Percentiles rank a stretch among this genome's conserved stretches.
These are phyloP conservation scores for Telfairia occidentalis DNA, from an alignment of 331 rosid genomes.

Conservation along the genomic window DNA sequence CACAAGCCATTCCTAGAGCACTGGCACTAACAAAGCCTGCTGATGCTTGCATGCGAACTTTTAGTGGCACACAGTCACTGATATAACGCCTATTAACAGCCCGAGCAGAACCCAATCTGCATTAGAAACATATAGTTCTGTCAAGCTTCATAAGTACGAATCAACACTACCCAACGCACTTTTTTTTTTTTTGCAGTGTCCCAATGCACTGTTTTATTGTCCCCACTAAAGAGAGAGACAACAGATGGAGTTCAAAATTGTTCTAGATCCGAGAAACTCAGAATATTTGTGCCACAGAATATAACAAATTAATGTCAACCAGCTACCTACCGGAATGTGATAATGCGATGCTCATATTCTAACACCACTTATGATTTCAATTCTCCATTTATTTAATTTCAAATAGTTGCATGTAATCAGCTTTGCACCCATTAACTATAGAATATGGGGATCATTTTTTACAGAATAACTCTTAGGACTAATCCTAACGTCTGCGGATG, in stretches of 20 bases:
- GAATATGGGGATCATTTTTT: background rate
- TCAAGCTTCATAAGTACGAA: background rate
- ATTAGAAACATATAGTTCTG: slow-evolving; percentile 12
- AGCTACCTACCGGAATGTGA: background rate
- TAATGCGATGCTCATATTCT: background rate
- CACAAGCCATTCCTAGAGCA: slow-evolving; percentile 98
- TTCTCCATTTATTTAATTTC: background rate
- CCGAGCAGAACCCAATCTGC: slow-evolving; percentile 90
- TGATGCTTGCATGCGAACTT: slow-evolving; percentile 84
- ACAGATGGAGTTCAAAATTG: background rate
- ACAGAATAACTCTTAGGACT: background rate
- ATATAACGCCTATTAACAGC: slow-evolving; percentile 95
- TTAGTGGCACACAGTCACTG: slow-evolving; percentile 85
- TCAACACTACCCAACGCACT: background rate
- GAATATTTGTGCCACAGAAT: background rate
- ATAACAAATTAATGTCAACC: background rate
- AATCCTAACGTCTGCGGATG: too few species aligned
- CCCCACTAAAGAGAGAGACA: background rate
- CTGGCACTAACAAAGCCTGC: slow-evolving; percentile 97
- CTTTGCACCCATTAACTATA: background rate
- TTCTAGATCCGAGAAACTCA: background rate
- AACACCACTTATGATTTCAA: background rate
- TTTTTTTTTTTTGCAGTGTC: too few species aligned
- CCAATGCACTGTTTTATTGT: background rate
- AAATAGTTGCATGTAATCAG: background rate